Conservation (phyloP, 2,329 filamentous ascomycete genomes). For the Domatiomyces globalis region DNA sequence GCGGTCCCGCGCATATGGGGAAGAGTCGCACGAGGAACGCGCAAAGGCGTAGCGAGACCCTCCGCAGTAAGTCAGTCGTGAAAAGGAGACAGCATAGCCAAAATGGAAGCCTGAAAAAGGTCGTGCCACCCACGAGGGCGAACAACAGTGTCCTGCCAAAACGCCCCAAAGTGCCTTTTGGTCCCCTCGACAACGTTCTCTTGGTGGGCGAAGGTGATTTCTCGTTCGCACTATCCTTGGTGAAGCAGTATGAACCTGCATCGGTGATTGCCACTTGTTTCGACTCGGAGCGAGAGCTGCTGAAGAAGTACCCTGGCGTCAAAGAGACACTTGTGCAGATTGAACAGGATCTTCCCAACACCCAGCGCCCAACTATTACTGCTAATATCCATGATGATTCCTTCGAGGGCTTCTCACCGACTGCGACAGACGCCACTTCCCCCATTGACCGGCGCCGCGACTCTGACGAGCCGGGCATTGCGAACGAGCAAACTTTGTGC, state of each 20-base stretch:
- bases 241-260: conserved; percentile 28
- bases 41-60: conserved; percentile 9
- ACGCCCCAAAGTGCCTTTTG: conserved; percentile 23
- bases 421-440: background rate
- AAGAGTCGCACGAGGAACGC: conserved; percentile 5
- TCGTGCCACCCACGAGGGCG: background rate
- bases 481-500: background rate
- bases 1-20: background rate
- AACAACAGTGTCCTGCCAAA: conserved; percentile 1
- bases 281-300: conserved; percentile 36
- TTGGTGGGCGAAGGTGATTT: conserved; percentile 37
- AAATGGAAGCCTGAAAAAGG: background rate
- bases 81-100: conserved; percentile 12
- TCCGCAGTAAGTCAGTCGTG: conserved; percentile 2
- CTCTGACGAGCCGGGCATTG: conserved; percentile 12
- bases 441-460: conserved; percentile 1
- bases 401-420: conserved; percentile 16
- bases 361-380: conserved; percentile 12
- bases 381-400: background rate
- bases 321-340: conserved; percentile 5
- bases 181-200: conserved; percentile 28
- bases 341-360: conserved; percentile 24
- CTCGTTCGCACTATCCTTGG: conserved; percentile 33
- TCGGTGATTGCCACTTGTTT: conserved; percentile 31
- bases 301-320: conserved; percentile 61